Evolutionary conservation across 306 rosid species (phyloP), one percentile per base, ranked within the genome.

Genomic region (Citrullus amarus): DNA sequence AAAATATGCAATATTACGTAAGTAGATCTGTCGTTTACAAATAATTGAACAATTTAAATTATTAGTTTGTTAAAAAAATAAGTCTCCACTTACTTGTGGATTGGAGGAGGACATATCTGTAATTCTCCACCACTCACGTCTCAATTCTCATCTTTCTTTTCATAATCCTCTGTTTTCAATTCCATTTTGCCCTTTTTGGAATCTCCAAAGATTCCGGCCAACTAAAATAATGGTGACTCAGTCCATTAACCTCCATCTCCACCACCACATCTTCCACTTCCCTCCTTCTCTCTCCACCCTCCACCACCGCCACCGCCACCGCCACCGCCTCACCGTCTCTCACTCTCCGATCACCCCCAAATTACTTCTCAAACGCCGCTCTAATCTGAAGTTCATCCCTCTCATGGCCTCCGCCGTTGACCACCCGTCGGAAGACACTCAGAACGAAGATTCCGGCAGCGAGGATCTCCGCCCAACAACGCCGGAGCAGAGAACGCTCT

Each of bases 391-490:
- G 3, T 71, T 46, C 76, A 25, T 25, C 43, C 3, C 56, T 25
- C 66, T 15, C 22, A 6, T 69, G 75, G 75, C 75, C 17, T 69
- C 75, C n/a, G 11, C 51, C 34, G 10, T 10, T 17, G n/a, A 3
- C 56, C 9, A 1, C 4, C 17, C 75, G 9, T 5, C 34, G 11
- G 28, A 43, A 3, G 18, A 44, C 4, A 53, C 74, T 28, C 65
- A 79, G 5, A 63, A 73, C 57, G 55, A 53, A 6, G 80, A 79
- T 15, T 74, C 84, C 41, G 81, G 88, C 36, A 92, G 88, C 73
- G 92, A 92, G 4, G 93, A 95, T 34, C 97, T 95, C 86, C 87
- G 80, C 53, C 98, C 98, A 39, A 92, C 97, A 12, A 18, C 82
- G 46, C 80, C 68, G 0, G 16, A 22, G 13, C 86, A 95, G 62